Conservation (phyloP, 352 stramenopile genomes). For the Pythium volutum region DNA sequence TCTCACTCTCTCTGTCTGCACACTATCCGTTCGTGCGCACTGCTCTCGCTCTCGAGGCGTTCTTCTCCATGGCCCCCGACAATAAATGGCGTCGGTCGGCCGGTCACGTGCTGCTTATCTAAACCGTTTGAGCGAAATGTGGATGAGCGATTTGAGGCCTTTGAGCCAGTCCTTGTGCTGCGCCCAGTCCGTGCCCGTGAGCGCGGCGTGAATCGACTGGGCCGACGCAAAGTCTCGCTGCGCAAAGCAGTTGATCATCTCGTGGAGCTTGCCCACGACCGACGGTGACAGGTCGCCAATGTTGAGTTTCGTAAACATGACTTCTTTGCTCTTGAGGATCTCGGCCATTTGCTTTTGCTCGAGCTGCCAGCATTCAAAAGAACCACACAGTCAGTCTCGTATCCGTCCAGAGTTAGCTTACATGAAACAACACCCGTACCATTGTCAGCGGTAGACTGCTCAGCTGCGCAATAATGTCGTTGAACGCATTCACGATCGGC, state of each 20-base stretch:
- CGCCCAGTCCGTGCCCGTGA: constrained; percentile 93
- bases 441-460: constrained; percentile 74
- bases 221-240: constrained; percentile 76
- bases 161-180: constrained; percentile 98
- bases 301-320: constrained; percentile 89
- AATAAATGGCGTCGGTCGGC: background rate
- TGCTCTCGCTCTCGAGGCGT: background rate
- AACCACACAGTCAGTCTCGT: constrained; percentile 14
- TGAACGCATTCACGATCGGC: constrained; percentile 77
- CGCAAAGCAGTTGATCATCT: constrained; percentile 77
- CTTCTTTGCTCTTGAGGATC: constrained; percentile 82
- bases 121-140: constrained; percentile 92
- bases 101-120: constrained; percentile 45
- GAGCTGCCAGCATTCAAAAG: constrained; percentile 37
- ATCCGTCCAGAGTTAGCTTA: background rate
- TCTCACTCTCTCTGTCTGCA: background rate
- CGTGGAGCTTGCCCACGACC: constrained; percentile 70
- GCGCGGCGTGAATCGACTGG: constrained; percentile 84
- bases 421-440: constrained; percentile 41
- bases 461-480: constrained; percentile 73
- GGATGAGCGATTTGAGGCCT: constrained; percentile 95
- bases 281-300: constrained; percentile 65
- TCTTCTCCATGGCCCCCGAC: background rate
- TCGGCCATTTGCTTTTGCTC: constrained; percentile 86
- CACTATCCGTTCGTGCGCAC: constrained; percentile 3